Evolutionary conservation across 495 filamentous ascomycete species (phyloP).

Genomic region (Aspergillus incahuasiensis): DNA sequence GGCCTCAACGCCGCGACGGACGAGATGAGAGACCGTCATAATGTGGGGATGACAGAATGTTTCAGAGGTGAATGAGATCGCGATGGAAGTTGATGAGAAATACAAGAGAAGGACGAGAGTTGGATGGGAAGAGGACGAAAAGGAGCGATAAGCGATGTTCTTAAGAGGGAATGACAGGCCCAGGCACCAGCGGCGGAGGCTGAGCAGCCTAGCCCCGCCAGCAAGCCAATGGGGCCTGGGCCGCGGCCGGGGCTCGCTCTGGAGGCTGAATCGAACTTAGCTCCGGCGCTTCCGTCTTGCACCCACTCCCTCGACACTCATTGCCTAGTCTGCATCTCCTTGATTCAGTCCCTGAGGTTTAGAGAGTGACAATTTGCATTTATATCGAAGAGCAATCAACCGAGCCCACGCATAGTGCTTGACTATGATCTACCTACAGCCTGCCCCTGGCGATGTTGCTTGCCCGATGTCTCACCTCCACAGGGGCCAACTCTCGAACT

Average conservation of each 20-base stretch:
- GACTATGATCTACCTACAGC: too few species aligned
- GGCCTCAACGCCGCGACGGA: slow-evolving; percentile 28
- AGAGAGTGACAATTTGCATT: too few species aligned
- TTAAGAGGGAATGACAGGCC: not conserved
- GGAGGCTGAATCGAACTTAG: not conserved
- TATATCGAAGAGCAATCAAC: too few species aligned
- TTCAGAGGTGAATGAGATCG: not conserved
- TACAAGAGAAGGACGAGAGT: slow-evolving; percentile 10
- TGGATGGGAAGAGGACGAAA: not conserved
- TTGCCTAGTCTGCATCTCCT: too few species aligned
- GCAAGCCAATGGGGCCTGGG: not conserved
- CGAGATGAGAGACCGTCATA: slow-evolving; percentile 24
- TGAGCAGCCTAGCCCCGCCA: not conserved
- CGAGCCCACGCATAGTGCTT: too few species aligned
- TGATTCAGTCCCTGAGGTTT: too few species aligned
- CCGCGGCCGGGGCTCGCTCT: too few species aligned
- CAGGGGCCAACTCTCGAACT: not conserved
- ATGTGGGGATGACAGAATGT: not conserved
- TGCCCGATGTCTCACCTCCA: not conserved
- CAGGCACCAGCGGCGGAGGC: slow-evolving; percentile 5
- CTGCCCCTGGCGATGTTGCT: not conserved
- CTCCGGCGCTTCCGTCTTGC: not conserved
- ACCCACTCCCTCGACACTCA: too few species aligned
- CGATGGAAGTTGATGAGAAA: not conserved
- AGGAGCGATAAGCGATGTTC: slow-evolving; percentile 5